Evolutionary conservation across 1,284 basidiomycete species (phyloP), one percentile per base, ranked within the genome.

Genomic region (Phylloboletellus chloephorus): DNA sequence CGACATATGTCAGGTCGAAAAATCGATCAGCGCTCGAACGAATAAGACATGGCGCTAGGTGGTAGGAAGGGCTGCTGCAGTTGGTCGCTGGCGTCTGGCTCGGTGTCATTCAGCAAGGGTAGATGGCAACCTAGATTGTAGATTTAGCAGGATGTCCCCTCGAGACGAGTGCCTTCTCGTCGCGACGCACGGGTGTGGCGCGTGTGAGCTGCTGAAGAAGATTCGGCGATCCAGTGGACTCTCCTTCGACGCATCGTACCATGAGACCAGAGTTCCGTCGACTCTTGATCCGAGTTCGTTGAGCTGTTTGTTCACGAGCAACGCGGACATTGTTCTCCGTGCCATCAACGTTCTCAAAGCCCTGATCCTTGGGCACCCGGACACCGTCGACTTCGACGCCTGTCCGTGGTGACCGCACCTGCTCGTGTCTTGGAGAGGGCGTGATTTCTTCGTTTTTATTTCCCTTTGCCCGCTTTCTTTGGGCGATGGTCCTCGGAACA

Each of bases 331-430:
- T 28, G 29, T 10, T 30, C 28, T 33, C 35, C 21, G 30, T 26
- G 13, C 25, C 25, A 41, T 30, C 21, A 19, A 34, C 21, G 25
- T 28, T 25, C 30, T 34, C 5, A 39, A 48, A 11, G 26, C 22
- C 17, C 33, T 17, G 21, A 26, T 37, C 11, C 25, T 45, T 52
- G 24, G 9, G 19, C 7, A n/a, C 10, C 21, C 46, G 50, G 28
- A 37, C 39, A 31, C 47, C 52, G 41, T 16, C 32, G 37, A 35
- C 49, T 44, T 52, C 52, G 52, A 38, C 22, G 34, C 37, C 24
- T 7, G 20, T 43, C 49, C 49, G 52, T 39, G 8, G 49, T 50
- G 31, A 52, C 36, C 52, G 49, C 52, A 26, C 21, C 17, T 33
- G 13, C 29, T 31, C 21, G 34, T 29, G 23, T 47, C 25, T 31